These are phyloP conservation scores for Lactarius evosmus DNA, from an alignment of 768 basidiomycete species.

Conservation along the genomic window DNA sequence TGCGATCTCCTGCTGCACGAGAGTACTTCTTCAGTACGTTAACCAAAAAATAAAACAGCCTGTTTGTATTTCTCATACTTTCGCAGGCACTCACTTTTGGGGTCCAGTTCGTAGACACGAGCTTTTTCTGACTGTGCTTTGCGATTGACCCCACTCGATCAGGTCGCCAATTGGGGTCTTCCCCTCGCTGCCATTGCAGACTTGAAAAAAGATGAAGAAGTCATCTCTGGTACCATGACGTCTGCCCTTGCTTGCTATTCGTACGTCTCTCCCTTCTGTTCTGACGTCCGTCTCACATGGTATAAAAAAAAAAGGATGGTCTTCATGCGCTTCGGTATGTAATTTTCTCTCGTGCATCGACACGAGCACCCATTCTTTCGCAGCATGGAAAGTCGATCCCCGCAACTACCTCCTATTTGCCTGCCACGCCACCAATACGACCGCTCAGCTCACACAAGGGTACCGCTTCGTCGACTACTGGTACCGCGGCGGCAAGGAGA, in stretches of 20 bases:
- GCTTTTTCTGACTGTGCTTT: neutral
- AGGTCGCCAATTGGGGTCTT: slow-evolving; percentile 99
- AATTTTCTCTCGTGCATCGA: neutral
- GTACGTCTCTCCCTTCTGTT: slow-evolving; percentile 49
- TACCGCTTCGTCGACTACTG: slow-evolving; percentile 87
- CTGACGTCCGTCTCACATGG: slow-evolving; percentile 5
- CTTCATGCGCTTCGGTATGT: slow-evolving; percentile 91
- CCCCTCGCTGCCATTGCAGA: slow-evolving; percentile 92
- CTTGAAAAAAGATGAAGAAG: slow-evolving; percentile 89
- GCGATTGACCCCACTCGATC: slow-evolving; percentile 17
- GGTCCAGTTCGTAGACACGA: slow-evolving; percentile 73
- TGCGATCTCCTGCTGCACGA: slow-evolving; percentile 85
- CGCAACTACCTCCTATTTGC: slow-evolving; percentile 95
- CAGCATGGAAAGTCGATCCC: slow-evolving; percentile 94
- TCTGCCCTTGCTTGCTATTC: slow-evolving; percentile 87
- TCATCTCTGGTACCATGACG: slow-evolving; percentile 97
- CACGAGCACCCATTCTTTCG: slow-evolving; percentile 4
- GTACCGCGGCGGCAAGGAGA: slow-evolving; percentile 84
- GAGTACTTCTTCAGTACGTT: slow-evolving; percentile 93
- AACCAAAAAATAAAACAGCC: slow-evolving; percentile 3
- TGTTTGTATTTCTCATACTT: slow-evolving; percentile 27
- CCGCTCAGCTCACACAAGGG: slow-evolving; percentile 82
- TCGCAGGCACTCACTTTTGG: slow-evolving; percentile 93
- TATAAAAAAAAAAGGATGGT: slow-evolving; percentile 49
- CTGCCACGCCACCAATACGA: slow-evolving; percentile 88